Conservation (phyloP, 352 stramenopile species). For the Phytophthora hybrid region DNA sequence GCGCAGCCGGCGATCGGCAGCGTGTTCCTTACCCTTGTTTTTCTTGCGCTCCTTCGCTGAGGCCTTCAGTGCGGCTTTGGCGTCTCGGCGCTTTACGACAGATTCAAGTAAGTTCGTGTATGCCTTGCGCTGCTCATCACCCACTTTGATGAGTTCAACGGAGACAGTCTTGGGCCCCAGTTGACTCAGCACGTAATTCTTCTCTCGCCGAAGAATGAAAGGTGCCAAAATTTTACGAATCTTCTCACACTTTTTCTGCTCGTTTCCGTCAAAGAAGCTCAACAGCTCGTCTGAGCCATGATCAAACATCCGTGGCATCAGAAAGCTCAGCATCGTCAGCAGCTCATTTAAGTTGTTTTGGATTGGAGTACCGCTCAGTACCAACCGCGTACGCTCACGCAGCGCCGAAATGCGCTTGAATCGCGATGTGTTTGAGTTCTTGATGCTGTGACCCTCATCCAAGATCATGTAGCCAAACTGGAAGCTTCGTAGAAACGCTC, state of each 20-base stretch:
- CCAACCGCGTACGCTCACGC: slow-evolving; percentile 72
- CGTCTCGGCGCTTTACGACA: slow-evolving; percentile 74
- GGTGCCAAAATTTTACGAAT: slow-evolving; percentile 95
- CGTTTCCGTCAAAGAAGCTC: slow-evolving; percentile 83
- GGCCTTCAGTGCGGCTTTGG: slow-evolving; percentile 47
- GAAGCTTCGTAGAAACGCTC: slow-evolving; percentile 80
- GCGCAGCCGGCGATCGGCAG: slow-evolving; percentile 56
- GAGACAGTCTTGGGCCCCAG: slow-evolving; percentile 87
- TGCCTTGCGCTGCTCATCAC: slow-evolving; percentile 73
- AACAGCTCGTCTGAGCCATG: slow-evolving; percentile 83
- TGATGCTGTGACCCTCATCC: slow-evolving; percentile 95
- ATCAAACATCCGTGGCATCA: slow-evolving; percentile 93
- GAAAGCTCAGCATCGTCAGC: slow-evolving; percentile 90
- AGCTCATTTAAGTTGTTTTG: slow-evolving; percentile 92
- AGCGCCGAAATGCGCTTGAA: slow-evolving; percentile 91
- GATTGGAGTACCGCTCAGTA: slow-evolving; percentile 91
- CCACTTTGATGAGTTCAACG: slow-evolving; percentile 88
- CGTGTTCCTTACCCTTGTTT: slow-evolving; percentile 53
- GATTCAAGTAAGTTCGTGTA: slow-evolving; percentile 87
- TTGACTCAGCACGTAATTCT: slow-evolving; percentile 95
- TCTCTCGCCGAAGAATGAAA: slow-evolving; percentile 97
- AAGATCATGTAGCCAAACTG: slow-evolving; percentile 93
- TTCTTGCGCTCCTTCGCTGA: slow-evolving; percentile 71
- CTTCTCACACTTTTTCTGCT: slow-evolving; percentile 86
- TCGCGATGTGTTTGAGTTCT: slow-evolving; percentile 90